These are phyloP conservation scores for Trichosporon asahii DNA, from an alignment of 1,284 basidiomycete genomes.

Conservation along the genomic window DNA sequence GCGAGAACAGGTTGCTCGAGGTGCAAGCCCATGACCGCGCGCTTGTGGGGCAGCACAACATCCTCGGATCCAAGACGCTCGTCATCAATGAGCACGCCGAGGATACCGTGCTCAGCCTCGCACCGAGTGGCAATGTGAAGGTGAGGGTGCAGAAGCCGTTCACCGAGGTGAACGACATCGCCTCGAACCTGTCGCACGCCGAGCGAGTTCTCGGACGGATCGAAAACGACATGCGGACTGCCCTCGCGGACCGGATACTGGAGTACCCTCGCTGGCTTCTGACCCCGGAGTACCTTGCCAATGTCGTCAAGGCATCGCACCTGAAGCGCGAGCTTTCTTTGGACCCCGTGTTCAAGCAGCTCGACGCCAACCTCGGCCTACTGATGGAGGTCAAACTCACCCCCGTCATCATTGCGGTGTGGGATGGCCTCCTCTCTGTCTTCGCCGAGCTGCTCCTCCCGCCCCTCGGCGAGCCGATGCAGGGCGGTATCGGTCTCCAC, in stretches of 20 bases:
- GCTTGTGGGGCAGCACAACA: constrained; percentile 50
- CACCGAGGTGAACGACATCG: constrained; percentile 43
- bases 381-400: not conserved
- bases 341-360: constrained; percentile 44
- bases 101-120: constrained; percentile 45
- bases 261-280: constrained; percentile 41
- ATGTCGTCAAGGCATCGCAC: constrained; percentile 36
- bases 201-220: constrained; percentile 38
- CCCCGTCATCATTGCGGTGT: not conserved
- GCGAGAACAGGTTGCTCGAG: constrained; percentile 37
- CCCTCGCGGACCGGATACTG: constrained; percentile 44
- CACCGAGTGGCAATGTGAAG: constrained; percentile 42
- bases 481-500: constrained; percentile 8
- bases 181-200: constrained; percentile 40
- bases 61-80: constrained; percentile 33
- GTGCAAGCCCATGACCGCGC: constrained; percentile 43
- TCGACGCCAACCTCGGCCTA: constrained; percentile 47
- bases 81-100: constrained; percentile 33
- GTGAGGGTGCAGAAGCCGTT: constrained; percentile 47
- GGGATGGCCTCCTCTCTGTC: constrained; percentile 38
- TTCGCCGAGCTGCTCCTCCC: constrained; percentile 50
- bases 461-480: constrained; percentile 43
- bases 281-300: constrained; percentile 25
- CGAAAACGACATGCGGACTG: constrained; percentile 42
- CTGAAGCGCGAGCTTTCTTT: constrained; percentile 44